phyloP scores from a whole-genome alignment of 345 rosid genomes.

The Gossypium herbaceum region DNA sequence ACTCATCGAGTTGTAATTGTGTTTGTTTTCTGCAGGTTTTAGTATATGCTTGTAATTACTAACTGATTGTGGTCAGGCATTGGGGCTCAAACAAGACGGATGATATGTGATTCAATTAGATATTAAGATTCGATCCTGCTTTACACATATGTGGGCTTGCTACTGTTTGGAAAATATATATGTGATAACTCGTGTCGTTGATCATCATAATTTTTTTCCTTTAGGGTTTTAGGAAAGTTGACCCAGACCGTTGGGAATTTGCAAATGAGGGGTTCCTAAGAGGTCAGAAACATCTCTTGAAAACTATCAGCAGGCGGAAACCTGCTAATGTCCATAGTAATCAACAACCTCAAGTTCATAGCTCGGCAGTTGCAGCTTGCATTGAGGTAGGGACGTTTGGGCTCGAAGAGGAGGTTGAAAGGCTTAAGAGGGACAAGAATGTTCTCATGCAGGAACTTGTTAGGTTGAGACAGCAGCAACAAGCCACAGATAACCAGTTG shows the following conservation, averaged over 20 bases:
- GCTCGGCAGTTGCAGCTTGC: constrained; percentile 62
- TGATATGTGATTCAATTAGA: constrained; percentile 9
- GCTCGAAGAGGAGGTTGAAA: constrained; percentile 79
- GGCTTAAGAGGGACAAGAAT: constrained; percentile 83
- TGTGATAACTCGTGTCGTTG: not conserved
- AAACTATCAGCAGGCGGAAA: constrained; percentile 59
- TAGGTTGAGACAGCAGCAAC: constrained; percentile 86
- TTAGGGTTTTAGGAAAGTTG: constrained; percentile 88
- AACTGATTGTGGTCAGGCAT: constrained; percentile 19
- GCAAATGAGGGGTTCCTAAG: constrained; percentile 84
- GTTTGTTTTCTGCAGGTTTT: constrained; percentile 22
- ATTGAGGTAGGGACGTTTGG: constrained; percentile 88
- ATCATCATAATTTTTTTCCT: constrained; percentile 10
- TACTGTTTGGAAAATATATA: constrained; percentile 13
- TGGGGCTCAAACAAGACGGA: constrained; percentile 9
- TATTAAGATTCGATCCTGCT: constrained; percentile 10
- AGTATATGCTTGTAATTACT: constrained; percentile 16
- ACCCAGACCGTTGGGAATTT: constrained; percentile 85
- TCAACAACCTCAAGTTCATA: constrained; percentile 50
- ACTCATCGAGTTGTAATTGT: constrained; percentile 7
- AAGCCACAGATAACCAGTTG: constrained; percentile 67
- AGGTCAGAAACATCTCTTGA: constrained; percentile 75
- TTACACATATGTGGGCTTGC: constrained; percentile 13
- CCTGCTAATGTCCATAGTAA: constrained; percentile 51
- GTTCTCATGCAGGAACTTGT: constrained; percentile 92